These are phyloP conservation scores for Pezicula carpinea DNA, from an alignment of 2,329 filamentous ascomycete genomes.

Conservation along the genomic window DNA sequence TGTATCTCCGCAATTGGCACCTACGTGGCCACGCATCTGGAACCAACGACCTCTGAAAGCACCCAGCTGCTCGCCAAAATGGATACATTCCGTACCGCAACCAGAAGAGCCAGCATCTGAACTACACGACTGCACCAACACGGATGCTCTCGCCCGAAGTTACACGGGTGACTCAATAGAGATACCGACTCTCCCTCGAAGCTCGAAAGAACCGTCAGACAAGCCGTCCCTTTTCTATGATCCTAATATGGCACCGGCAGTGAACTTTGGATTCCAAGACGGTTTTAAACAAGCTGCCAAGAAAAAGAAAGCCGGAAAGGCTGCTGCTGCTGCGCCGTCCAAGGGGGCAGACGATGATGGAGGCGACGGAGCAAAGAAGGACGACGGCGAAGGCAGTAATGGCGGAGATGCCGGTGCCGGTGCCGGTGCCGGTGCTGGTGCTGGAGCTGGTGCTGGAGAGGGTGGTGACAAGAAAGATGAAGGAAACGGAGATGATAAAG, in stretches of 20 bases:
- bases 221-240: slow-evolving; percentile 37
- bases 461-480: slow-evolving; percentile 28
- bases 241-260: slow-evolving; percentile 37
- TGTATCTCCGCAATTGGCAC: slow-evolving; percentile 19
- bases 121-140: slow-evolving; percentile 16
- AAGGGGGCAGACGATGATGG: slow-evolving; percentile 48
- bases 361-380: slow-evolving; percentile 40
- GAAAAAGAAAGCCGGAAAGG: slow-evolving; percentile 17
- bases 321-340: slow-evolving; percentile 28
- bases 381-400: slow-evolving; percentile 31
- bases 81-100: slow-evolving; percentile 8
- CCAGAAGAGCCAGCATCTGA: slow-evolving; percentile 13
- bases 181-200: slow-evolving; percentile 16
- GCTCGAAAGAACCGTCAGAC: slow-evolving; percentile 10
- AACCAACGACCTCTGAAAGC: slow-evolving; percentile 16
- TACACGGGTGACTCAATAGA: slow-evolving; percentile 17
- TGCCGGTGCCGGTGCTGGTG: slow-evolving; percentile 30
- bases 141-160: slow-evolving; percentile 22
- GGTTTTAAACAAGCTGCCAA: slow-evolving; percentile 51
- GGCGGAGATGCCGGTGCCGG: slow-evolving; percentile 31
- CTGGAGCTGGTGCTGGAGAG: slow-evolving; percentile 33
- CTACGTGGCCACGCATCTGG: slow-evolving; percentile 24
- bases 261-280: slow-evolving; percentile 55
- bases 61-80: slow-evolving; percentile 13
- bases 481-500: slow-evolving; percentile 32